phyloP scores from a whole-genome alignment of 306 rosid genomes.

The Casuarina equisetifolia region DNA sequence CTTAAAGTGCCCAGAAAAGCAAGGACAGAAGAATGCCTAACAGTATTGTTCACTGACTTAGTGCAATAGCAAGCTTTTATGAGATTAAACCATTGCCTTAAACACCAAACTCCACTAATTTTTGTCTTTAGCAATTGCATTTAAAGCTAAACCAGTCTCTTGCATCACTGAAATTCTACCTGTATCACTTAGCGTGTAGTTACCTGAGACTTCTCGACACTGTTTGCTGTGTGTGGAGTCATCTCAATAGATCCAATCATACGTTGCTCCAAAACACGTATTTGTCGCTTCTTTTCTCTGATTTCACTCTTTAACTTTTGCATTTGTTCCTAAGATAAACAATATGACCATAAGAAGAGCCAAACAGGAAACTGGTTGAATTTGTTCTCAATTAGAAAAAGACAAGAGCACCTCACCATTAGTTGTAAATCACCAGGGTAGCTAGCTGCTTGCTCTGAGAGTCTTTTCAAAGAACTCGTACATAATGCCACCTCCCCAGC shows the following conservation, averaged over 20 bases:
- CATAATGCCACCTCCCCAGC: conserved; percentile 90
- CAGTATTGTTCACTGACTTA: not conserved
- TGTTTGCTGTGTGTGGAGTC: conserved; percentile 49
- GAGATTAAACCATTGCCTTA: not conserved
- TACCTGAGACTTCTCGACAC: conserved; percentile 67
- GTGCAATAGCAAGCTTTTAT: not conserved
- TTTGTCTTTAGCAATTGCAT: not conserved
- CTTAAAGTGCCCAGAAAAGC: conserved; percentile 8
- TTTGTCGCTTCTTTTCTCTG: conserved; percentile 76
- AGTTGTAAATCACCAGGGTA: conserved; percentile 66
- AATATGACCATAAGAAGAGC: conserved; percentile 32
- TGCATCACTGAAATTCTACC: conserved; percentile 9
- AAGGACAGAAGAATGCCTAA: not conserved
- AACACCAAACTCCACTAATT: not conserved
- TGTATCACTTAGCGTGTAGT: conserved; percentile 10
- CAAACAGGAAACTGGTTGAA: conserved; percentile 20
- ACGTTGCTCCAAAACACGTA: conserved; percentile 66
- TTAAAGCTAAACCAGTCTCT: not conserved
- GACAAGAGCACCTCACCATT: conserved; percentile 47
- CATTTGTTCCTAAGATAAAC: conserved; percentile 55
- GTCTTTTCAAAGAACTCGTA: conserved; percentile 79
- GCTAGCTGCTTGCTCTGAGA: conserved; percentile 65
- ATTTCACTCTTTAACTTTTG: conserved; percentile 72
- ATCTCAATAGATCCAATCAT: conserved; percentile 72
- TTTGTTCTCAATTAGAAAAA: conserved; percentile 16